These are phyloP conservation scores for Russula abietina DNA, from an alignment of 768 basidiomycete genomes.

Conservation along the genomic window DNA sequence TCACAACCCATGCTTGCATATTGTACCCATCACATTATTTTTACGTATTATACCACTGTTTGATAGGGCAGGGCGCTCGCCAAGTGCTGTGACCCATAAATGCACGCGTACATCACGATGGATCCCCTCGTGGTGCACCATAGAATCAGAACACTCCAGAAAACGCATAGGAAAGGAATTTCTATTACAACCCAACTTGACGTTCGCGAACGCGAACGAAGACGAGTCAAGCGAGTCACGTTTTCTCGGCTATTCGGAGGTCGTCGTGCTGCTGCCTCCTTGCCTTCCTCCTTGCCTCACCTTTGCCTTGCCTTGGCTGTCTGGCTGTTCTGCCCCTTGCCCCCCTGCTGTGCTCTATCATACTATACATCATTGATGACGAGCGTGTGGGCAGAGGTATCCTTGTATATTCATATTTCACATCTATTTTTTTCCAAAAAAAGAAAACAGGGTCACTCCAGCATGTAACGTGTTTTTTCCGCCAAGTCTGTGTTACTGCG, in stretches of 20 bases:
- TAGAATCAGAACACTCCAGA: conserved; percentile 12
- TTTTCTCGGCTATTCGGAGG: conserved; percentile 1
- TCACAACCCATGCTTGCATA: conserved; percentile 14
- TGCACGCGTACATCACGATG: conserved; percentile 2
- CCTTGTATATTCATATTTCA: background rate
- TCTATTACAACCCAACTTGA: background rate
- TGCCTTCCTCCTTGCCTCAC: background rate
- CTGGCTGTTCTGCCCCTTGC: background rate
- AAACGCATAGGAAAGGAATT: background rate
- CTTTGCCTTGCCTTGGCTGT: too few species aligned
- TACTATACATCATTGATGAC: background rate
- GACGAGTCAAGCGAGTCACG: background rate
- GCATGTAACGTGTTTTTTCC: too few species aligned
- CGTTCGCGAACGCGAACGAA: background rate
- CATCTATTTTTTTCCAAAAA: too few species aligned
- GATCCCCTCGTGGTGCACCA: conserved; percentile 5
- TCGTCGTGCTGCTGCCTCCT: background rate
- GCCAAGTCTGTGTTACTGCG: too few species aligned
- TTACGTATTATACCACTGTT: conserved; percentile 17
- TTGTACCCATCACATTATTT: conserved; percentile 13
- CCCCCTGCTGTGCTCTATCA: background rate
- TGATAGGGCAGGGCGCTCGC: background rate
- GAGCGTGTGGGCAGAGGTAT: too few species aligned
- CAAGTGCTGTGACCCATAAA: background rate
- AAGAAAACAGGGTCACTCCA: too few species aligned